A percentile compares a stretch with the other conserved stretches of the same genome.
phyloP scores from a whole-genome alignment of 2,329 filamentous ascomycete species.

The Pyrenochaeta sp. region DNA sequence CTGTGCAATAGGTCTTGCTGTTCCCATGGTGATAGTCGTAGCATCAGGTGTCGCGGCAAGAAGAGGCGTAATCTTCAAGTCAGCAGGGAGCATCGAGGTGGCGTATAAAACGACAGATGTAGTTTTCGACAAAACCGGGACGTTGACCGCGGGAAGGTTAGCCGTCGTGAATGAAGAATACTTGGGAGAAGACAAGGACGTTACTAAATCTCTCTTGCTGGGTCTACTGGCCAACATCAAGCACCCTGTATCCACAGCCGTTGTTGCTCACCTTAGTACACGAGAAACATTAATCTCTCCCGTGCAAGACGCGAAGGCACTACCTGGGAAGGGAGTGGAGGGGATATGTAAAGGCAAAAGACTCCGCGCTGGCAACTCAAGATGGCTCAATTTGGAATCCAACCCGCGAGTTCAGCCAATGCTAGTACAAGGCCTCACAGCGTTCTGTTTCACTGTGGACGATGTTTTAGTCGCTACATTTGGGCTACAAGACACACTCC shows the following conservation, averaged over 20 bases:
- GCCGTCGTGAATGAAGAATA: constrained; percentile 43
- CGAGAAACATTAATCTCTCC: constrained; percentile 2
- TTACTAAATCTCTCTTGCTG: constrained; percentile 33
- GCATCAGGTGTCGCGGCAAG: constrained; percentile 71
- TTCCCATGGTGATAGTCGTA: constrained; percentile 83
- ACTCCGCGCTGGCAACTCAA: constrained; percentile 58
- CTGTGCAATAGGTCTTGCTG: constrained; percentile 77
- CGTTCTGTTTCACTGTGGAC: constrained; percentile 65
- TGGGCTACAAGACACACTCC: constrained; percentile 59
- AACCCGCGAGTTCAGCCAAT: constrained; percentile 53
- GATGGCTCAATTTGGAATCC: constrained; percentile 56
- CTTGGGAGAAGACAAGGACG: constrained; percentile 9
- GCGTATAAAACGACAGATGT: constrained; percentile 70
- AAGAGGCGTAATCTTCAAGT: constrained; percentile 75
- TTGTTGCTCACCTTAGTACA: constrained; percentile 54
- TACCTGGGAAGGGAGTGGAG: constrained; percentile 57
- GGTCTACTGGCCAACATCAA: constrained; percentile 55
- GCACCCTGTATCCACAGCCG: constrained; percentile 63
- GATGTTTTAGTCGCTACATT: constrained; percentile 55
- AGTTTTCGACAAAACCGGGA: constrained; percentile 84
- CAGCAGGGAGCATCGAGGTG: constrained; percentile 68
- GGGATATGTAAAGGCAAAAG: constrained; percentile 38
- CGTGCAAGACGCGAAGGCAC: constrained; percentile 37
- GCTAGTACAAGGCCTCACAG: constrained; percentile 28
- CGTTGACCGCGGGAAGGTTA: constrained; percentile 69